Percentiles rank a stretch among this genome's conserved stretches.
Conservation (phyloP, 2,329 filamentous ascomycete genomes). For the Aspergillus bombycis region DNA sequence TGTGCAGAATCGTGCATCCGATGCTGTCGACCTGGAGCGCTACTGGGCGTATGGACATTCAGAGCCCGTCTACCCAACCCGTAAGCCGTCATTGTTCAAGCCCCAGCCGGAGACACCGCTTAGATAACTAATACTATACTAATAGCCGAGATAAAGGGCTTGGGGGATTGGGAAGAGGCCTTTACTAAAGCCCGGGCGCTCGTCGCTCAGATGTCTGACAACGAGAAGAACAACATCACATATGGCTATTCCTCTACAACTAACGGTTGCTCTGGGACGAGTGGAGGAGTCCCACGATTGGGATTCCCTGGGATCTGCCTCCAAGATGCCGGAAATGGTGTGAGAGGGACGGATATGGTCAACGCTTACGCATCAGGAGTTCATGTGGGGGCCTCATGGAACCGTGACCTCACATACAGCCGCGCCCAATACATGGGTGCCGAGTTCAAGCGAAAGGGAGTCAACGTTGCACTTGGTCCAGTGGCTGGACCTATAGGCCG, state of each 20-base stretch:
- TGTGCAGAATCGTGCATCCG: not conserved
- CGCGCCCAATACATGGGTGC: not conserved
- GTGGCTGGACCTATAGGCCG: slow-evolving; percentile 48
- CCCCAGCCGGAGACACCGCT: no score
- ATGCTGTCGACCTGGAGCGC: not conserved
- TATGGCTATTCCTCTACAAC: no score
- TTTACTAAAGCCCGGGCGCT: not conserved
- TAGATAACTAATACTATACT: not conserved
- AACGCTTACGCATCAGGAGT: not conserved
- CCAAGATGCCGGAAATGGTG: not conserved
- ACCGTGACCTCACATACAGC: not conserved
- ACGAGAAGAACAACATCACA: no score
- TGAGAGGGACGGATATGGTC: not conserved
- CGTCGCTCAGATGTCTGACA: no score
- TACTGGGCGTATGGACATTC: not conserved
- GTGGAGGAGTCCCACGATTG: no score
- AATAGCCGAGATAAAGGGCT: not conserved
- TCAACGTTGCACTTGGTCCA: slow-evolving; percentile 39
- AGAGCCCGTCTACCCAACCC: not conserved
- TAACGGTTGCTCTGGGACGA: no score
- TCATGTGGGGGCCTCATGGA: not conserved
- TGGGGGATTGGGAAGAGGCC: not conserved
- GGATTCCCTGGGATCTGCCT: no score
- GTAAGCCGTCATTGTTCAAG: not conserved
- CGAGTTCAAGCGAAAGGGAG: slow-evolving; percentile 50